Base-by-base conservation (phyloP, 768 basidiomycete genomes). In the Fomitopsis serialis region DNA sequence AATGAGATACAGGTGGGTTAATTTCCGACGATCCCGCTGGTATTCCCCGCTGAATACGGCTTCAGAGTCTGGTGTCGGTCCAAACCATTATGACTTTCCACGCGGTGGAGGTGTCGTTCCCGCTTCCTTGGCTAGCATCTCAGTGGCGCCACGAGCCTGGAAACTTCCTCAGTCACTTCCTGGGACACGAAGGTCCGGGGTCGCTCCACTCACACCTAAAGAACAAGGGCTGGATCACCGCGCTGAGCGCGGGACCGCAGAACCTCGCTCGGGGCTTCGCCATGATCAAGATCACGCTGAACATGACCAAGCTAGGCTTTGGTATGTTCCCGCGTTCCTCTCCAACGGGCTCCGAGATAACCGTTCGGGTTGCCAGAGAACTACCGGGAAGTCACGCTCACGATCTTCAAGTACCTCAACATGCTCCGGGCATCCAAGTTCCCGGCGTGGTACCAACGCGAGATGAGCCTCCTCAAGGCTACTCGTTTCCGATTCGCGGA, bases 181-280 rank as follows among this genome's bases (percentile, higher is more conserved):
- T 93, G 29, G 94, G 94, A 0, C 92, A 98, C 64, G 94, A 98
- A 70, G 94, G 94, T 1, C 84, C 87, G 34, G 96, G 96, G 1
- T 98, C 96, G 0, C 71, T 98, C 27, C 79, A 90, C 61, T 91
- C 93, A 0, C 92, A 93, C 66, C 76, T 99, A 53, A 98, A 96
- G 72, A 76, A 77, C 56, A 88, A 87, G 63, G 90, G 92, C 2
- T 96, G 93, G 92, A 78, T 89, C 35, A 92, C 85, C 25, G 74
- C 76, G 12, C 72, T 98, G 47, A 81, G 78, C 51, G 76, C 84
- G 42, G 92, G 88, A 1, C 76, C 80, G 2, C 86, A 88, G 59
- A 72, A 76, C 32, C 77, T 91, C 6, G 90, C 80, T 19, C 79
- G 90, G 57, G 92, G 93, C 0, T 92, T 98, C 65, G 88, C 85